Evolutionary conservation across 192 early-diverging fungal genomes (phyloP).

Genomic region (Mortierella antarctica): DNA sequence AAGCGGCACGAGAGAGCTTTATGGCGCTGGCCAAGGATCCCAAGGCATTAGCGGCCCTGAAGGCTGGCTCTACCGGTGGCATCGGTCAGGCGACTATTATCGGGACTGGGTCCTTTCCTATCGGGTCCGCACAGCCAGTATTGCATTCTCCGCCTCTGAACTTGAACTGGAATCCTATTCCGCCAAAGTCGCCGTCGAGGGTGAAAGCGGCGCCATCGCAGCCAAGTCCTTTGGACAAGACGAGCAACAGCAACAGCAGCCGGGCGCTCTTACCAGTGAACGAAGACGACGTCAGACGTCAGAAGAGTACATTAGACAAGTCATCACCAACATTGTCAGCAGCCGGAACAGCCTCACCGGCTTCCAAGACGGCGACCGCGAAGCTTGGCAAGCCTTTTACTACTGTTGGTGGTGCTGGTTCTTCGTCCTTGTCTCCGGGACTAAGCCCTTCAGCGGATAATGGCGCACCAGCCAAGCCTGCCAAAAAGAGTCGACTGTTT

Average conservation of each 20-base stretch:
- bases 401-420: conserved; percentile 49
- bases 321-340: conserved; percentile 28
- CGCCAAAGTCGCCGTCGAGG: conserved; percentile 3
- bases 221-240: background rate
- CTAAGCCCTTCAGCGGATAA: conserved; percentile 17
- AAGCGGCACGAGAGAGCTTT: conserved; percentile 47
- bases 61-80: conserved; percentile 54
- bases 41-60: conserved; percentile 52
- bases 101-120: conserved; percentile 56
- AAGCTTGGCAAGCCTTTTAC: conserved; percentile 43
- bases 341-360: conserved; percentile 15
- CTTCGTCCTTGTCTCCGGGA: conserved; percentile 22
- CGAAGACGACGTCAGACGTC: conserved; percentile 34
- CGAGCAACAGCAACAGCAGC: conserved; percentile 5
- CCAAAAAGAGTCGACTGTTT: conserved; percentile 40
- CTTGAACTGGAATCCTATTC: conserved; percentile 12
- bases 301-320: conserved; percentile 36
- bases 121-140: conserved; percentile 50
- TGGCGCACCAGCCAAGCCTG: background rate
- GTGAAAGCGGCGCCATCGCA: conserved; percentile 3
- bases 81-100: conserved; percentile 56
- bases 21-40: conserved; percentile 53
- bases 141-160: conserved; percentile 31
- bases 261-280: background rate
- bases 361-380: conserved; percentile 18